Base-by-base conservation (phyloP, 2,329 filamentous ascomycete species). In the Graphiopsis chlorocephala region DNA sequence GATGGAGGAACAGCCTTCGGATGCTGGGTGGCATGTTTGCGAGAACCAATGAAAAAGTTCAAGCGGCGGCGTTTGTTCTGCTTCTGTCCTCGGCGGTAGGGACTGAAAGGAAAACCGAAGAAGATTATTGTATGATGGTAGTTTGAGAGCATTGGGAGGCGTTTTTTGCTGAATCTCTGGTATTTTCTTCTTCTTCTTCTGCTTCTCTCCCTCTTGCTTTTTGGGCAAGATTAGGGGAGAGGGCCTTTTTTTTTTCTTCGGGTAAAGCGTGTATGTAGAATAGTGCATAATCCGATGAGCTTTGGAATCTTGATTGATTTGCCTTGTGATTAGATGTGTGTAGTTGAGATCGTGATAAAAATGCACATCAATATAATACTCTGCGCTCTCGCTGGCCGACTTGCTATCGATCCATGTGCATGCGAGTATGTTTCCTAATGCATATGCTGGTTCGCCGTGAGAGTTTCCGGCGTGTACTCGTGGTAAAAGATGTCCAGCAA, bases 241-340 rank as follows among this genome's bases (percentile, higher is more conserved):
- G 17, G 35, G 26, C 25, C 26, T 58, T 7, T 58, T 17, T 33
- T 60, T 47, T 17, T 31, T 60, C 25, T 29, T 60, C 42, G 26
- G 57, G 57, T 58, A 28, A 15, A 42, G 38, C 45, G 42, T 31
- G 28, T 33, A n/a, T 60, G 57, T 60, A 60, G 38, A 60, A 60
- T 60, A 60, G 57, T 60, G 57, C 57, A 60, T 60, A 60, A 60
- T 60, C 26, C 57, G 42, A 60, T 25, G 42, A 60, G 3, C 15
- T 33, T 50, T 60, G 20, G 33, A 45, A 20, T 45, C 12, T 17
- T 38, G 5, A 15, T 20, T 42, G n/a, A 45, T 45, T 20, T 20
- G 35, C 10, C 17, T 42, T n/a, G 15, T 17, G 15, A 2, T 20
- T 20, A 10, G 12, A 42, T 20, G 7, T 20, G n/a, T 20, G 38